phyloP scores from a whole-genome alignment of 371 early-diverging fungal genomes.

The Mucor piriformis region DNA sequence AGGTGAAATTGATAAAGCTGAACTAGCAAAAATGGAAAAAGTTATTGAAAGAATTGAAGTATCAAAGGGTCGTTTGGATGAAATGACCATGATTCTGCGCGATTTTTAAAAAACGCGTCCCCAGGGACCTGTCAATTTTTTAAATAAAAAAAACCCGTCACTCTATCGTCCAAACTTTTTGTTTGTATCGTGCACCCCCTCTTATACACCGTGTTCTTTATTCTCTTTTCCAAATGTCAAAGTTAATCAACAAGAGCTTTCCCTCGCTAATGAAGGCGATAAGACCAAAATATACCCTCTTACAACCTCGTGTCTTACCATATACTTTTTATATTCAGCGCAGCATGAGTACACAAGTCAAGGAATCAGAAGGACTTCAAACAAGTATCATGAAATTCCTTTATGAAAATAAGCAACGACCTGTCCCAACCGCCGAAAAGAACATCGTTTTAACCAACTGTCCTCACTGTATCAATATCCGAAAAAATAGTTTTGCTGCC shows the following conservation, averaged over 20 bases:
- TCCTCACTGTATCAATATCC: slow-evolving; percentile 47
- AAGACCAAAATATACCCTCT: background rate
- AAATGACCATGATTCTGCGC: slow-evolving; percentile 67
- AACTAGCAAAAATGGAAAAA: slow-evolving; percentile 51
- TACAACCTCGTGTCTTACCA: background rate
- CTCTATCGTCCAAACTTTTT: background rate
- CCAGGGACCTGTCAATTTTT: background rate
- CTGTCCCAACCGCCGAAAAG: slow-evolving; percentile 33
- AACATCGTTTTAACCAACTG: slow-evolving; percentile 40
- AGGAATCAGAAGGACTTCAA: slow-evolving; percentile 6
- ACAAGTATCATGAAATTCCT: slow-evolving; percentile 43
- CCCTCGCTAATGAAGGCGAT: background rate
- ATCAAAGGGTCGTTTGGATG: slow-evolving; percentile 64
- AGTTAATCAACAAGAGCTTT: background rate
- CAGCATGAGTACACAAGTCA: background rate
- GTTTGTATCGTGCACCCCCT: background rate
- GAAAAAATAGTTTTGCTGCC: slow-evolving; percentile 43
- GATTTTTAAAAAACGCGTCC: slow-evolving; percentile 53
- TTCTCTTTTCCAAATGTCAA: background rate
- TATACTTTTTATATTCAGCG: background rate
- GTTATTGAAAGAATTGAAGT: slow-evolving; percentile 59
- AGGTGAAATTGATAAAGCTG: slow-evolving; percentile 57
- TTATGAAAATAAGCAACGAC: slow-evolving; percentile 39
- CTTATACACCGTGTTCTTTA: background rate
- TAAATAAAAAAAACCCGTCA: background rate